Evolutionary conservation across 345 rosid species (phyloP).

Genomic region (Salix purpurea): DNA sequence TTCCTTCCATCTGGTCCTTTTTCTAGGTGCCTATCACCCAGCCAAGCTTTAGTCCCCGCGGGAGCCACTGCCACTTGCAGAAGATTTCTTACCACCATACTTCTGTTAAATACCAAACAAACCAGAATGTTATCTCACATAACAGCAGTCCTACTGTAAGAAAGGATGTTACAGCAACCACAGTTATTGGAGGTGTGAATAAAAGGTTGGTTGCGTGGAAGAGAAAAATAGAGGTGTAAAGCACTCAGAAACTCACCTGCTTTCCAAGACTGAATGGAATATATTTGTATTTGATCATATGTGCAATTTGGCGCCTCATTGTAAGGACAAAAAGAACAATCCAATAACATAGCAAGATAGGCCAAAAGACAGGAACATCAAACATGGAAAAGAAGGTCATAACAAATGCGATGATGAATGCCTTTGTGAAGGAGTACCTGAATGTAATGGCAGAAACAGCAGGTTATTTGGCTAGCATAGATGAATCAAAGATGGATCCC

Average conservation of each 20-base stretch:
- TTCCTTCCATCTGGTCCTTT: slow-evolving; percentile 16
- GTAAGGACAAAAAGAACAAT: slow-evolving; percentile 73
- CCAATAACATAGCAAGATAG: slow-evolving; percentile 81
- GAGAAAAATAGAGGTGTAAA: neutral
- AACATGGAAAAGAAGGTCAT: slow-evolving; percentile 83
- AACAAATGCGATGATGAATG: slow-evolving; percentile 69
- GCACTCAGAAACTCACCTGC: slow-evolving; percentile 43
- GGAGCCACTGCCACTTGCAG: slow-evolving; percentile 50
- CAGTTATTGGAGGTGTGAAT: neutral
- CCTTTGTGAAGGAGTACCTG: slow-evolving; percentile 86
- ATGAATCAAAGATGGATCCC: neutral
- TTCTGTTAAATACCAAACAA: slow-evolving; percentile 27
- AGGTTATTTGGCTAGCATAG: neutral
- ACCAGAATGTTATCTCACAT: neutral
- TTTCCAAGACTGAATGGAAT: slow-evolving; percentile 75
- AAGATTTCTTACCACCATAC: slow-evolving; percentile 50
- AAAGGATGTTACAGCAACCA: neutral
- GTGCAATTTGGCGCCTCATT: slow-evolving; percentile 81
- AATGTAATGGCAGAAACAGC: slow-evolving; percentile 8
- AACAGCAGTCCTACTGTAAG: neutral
- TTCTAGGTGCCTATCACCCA: slow-evolving; percentile 15
- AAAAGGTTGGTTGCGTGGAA: neutral
- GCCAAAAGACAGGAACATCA: slow-evolving; percentile 92
- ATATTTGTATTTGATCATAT: slow-evolving; percentile 91
- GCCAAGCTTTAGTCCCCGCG: slow-evolving; percentile 44